Conservation (phyloP, 139 green algal genomes). For the Desmodesmus armatus region DNA sequence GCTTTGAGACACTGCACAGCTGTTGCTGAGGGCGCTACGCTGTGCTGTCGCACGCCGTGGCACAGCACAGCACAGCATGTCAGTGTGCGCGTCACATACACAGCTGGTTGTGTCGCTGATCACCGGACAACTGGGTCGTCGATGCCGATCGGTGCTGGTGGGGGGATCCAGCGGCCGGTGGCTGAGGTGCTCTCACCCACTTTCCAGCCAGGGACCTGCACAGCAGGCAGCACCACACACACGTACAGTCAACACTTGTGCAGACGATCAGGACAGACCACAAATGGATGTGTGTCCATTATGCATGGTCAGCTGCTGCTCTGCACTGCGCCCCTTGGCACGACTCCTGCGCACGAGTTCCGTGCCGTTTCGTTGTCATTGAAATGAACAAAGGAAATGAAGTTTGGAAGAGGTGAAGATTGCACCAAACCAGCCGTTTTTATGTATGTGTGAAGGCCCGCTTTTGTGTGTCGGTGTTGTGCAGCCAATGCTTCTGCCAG, state of each 20-base stretch:
- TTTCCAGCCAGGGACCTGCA: conserved; percentile 76
- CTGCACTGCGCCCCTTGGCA: not conserved
- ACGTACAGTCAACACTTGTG: too few species aligned
- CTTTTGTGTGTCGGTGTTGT: not conserved
- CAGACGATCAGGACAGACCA: too few species aligned
- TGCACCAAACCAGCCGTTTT: too few species aligned
- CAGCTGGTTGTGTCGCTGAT: not conserved
- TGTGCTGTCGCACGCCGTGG: not conserved
- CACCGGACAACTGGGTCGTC: conserved; percentile 47
- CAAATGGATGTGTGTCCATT: too few species aligned
- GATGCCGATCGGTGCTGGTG: conserved; percentile 59
- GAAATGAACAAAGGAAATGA: too few species aligned
- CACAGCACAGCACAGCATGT: not conserved
- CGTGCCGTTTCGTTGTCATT: too few species aligned
- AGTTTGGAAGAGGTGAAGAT: too few species aligned
- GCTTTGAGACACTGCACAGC: not conserved
- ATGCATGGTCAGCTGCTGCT: not conserved
- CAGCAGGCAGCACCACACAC: not conserved
- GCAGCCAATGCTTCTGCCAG: not conserved
- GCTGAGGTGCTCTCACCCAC: conserved; percentile 67
- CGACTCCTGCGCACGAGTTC: too few species aligned
- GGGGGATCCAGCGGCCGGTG: conserved; percentile 73
- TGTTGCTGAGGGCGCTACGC: not conserved
- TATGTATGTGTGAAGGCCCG: too few species aligned
- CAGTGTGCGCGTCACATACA: not conserved